These are phyloP conservation scores for Solanum hybrid DNA, from an alignment of 305 asterid genomes.

Conservation along the genomic window DNA sequence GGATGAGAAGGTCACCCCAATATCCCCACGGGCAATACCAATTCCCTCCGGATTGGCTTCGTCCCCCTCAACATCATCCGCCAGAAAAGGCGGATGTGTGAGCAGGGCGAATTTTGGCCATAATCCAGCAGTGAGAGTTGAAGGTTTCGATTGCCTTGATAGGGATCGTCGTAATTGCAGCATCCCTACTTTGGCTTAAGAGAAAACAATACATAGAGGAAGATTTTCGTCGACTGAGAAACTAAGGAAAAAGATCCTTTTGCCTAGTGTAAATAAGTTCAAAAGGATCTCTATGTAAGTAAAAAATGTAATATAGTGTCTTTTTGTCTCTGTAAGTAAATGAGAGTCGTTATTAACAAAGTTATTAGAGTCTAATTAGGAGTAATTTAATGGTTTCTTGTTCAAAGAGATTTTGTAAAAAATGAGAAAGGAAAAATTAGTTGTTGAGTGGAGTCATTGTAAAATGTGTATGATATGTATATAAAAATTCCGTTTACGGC, in stretches of 20 bases:
- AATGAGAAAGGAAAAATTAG: background rate
- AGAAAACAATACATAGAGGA: constrained; percentile 2
- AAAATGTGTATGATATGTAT: background rate
- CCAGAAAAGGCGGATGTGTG: constrained; percentile 66
- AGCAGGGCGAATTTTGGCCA: constrained; percentile 74
- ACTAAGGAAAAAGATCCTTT: constrained; percentile 18
- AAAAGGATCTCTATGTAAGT: constrained; percentile 7
- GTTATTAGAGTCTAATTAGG: background rate
- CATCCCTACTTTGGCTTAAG: constrained; percentile 80
- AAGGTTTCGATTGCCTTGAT: constrained; percentile 92
- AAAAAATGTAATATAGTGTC: constrained; percentile 1
- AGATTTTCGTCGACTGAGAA: constrained; percentile 20
- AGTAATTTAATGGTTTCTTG: background rate
- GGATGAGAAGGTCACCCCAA: constrained; percentile 50
- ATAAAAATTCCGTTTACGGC: background rate
- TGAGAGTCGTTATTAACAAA: background rate
- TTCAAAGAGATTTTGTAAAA: background rate
- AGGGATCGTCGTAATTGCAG: constrained; percentile 88
- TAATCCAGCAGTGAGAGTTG: constrained; percentile 84
- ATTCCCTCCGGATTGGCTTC: constrained; percentile 39
- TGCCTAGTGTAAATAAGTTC: constrained; percentile 44
- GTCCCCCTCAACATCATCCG: constrained; percentile 39
- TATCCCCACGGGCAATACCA: constrained; percentile 54
- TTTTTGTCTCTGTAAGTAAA: background rate
- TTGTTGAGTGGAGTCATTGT: background rate